Evolutionary conservation across 345 rosid species (phyloP).

Genomic region (Euphorbia tirucalli): DNA sequence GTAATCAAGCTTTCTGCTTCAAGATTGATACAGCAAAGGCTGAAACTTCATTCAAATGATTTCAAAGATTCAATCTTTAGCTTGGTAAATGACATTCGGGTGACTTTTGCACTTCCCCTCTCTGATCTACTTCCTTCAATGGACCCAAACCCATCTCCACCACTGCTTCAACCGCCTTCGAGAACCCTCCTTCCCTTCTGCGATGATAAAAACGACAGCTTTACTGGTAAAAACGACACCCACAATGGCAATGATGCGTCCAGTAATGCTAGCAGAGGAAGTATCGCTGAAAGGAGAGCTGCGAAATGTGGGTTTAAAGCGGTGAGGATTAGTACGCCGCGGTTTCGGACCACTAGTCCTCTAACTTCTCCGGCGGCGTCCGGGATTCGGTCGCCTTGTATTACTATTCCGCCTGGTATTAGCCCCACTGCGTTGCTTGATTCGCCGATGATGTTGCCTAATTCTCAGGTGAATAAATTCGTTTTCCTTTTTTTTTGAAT

Average conservation of each 20-base stretch:
- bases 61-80: neutral
- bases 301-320: slow-evolving; percentile 87
- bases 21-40: neutral
- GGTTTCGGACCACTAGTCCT: slow-evolving; percentile 57
- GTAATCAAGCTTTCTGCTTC: neutral
- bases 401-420: slow-evolving; percentile 81
- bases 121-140: neutral
- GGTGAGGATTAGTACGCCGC: slow-evolving; percentile 67
- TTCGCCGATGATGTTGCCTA: slow-evolving; percentile 79
- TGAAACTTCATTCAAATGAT: neutral
- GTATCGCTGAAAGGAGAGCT: slow-evolving; percentile 78
- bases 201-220: neutral
- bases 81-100: neutral
- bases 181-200: neutral
- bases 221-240: neutral
- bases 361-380: slow-evolving; percentile 36
- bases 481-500: neutral
- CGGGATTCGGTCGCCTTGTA: slow-evolving; percentile 48
- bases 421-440: slow-evolving; percentile 91
- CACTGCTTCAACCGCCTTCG: neutral
- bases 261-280: slow-evolving; percentile 24
- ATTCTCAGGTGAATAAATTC: slow-evolving; percentile 52
- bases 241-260: neutral
- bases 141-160: neutral
- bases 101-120: slow-evolving; percentile 6